Evolutionary conservation across 2,329 filamentous ascomycete genomes (phyloP), one percentile per base, ranked within the genome.

Genomic region (Xylariaceae sp.): DNA sequence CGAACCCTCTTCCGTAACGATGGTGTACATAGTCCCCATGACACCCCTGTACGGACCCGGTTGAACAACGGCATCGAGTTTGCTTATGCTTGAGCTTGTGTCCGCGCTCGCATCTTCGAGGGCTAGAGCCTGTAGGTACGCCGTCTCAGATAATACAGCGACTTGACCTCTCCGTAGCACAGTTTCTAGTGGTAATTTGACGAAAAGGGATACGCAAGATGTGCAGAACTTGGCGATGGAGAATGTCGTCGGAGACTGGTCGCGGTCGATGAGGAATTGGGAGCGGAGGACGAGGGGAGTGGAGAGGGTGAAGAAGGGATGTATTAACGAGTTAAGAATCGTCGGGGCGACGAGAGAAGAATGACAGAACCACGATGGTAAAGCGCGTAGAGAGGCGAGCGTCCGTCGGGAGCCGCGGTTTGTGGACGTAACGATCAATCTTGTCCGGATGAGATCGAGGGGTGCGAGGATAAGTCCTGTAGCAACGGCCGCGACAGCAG

Each of bases 161-260:
- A 93, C 85, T 66, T 98, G 93, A 5, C 88, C 92, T 48, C 93
- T 82, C 38, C 93, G 84, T 6, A 97, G 77, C 14, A 95, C 86
- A 1, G 92, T 97, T 68, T 98, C 93, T 4, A 97, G 74, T 0
- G 93, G 93, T 11, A 97, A 80, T 60, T 92, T 91, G 55, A 95
- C 67, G 58, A 93, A 86, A 23, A 97, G 79, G 39, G 95, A 91
- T 2, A 82, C 75, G 1, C 84, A 83, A 2, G 88, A 90, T 12
- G 88, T 82, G 55, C 88, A 74, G 67, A 97, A 95, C 42, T 88
- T 88, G 60, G 83, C 82, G 37, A 95, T 64, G 17, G 85, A 88
- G 73, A 94, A 97, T 12, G 86, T 79, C 35, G 83, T 82, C 0
- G 93, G 91, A 5, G 88, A 89, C 22, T 85, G 71, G 45, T 93